Evolutionary conservation across 305 asterid species (phyloP).

Genomic region (Fraxinus albicans): DNA sequence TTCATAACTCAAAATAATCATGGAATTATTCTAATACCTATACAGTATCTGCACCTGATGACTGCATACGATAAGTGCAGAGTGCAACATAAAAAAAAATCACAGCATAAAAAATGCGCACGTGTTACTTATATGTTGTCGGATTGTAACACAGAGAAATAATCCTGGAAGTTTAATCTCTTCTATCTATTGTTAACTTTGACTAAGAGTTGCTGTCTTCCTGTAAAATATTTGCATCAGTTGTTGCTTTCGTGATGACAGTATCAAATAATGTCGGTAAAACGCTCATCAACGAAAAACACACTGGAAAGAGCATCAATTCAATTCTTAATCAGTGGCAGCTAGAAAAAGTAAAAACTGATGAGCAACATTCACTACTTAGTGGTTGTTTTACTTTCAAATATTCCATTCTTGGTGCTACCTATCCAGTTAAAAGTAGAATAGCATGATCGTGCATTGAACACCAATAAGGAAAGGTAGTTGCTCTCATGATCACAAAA

Average conservation of each 20-base stretch:
- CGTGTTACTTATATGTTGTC: slow-evolving; percentile 3
- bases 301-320: slow-evolving; percentile 19
- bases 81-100: slow-evolving; percentile 12
- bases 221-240: slow-evolving; percentile 12
- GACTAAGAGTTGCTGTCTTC: slow-evolving; percentile 14
- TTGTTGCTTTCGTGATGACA: slow-evolving; percentile 38
- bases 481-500: slow-evolving; percentile 1
- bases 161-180: neutral
- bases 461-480: slow-evolving; percentile 6
- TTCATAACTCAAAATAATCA: neutral
- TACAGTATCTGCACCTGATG: neutral
- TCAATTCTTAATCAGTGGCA: slow-evolving; percentile 21
- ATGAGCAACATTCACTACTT: slow-evolving; percentile 4
- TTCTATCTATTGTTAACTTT: slow-evolving; percentile 13
- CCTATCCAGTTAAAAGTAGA: neutral
- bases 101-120: slow-evolving; percentile 1
- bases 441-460: neutral
- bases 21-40: neutral
- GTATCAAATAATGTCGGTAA: slow-evolving; percentile 25
- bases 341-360: slow-evolving; percentile 8
- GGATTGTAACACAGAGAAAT: neutral
- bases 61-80: neutral
- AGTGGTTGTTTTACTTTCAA: slow-evolving; percentile 18
- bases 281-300: slow-evolving; percentile 24
- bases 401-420: neutral